Conservation (phyloP, 2,329 filamentous ascomycete species). For the Fusarium ambrosium region DNA sequence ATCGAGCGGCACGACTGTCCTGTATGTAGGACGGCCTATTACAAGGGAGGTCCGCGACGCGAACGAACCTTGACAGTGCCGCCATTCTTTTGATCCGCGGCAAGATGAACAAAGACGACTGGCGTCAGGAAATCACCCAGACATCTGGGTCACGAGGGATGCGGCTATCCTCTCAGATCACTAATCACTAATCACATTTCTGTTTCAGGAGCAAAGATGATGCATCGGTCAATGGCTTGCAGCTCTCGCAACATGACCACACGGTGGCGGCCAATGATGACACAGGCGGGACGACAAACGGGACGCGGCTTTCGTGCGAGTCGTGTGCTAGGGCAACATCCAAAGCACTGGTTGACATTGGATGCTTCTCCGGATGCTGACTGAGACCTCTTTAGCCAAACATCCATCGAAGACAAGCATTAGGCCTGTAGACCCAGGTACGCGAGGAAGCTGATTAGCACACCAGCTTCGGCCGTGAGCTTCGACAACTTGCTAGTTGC, state of each 20-base stretch:
- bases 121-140: not conserved
- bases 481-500: not conserved
- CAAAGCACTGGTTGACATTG: not conserved
- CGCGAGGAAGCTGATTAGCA: not conserved
- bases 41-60: conserved; percentile 24
- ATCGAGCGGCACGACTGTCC: conserved; percentile 55
- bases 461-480: conserved; percentile 10
- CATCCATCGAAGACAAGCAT: not conserved
- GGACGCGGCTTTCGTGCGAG: conserved; percentile 2
- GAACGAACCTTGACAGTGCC: conserved; percentile 33
- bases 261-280: not conserved
- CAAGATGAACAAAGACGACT: not conserved
- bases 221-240: conserved; percentile 9
- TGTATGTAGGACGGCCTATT: conserved; percentile 55
- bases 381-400: not conserved
- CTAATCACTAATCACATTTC: conserved; percentile 21
- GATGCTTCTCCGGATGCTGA: conserved; percentile 3
- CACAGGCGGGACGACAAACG: not conserved
- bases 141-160: not conserved
- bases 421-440: conserved; percentile 4
- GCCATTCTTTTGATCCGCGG: conserved; percentile 37
- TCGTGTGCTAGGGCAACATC: not conserved
- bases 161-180: not conserved
- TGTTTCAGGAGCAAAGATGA: not conserved
- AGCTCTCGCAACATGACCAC: not conserved